These are phyloP conservation scores for Calonectria multiphialidica DNA, from an alignment of 2,329 filamentous ascomycete species.

Conservation along the genomic window DNA sequence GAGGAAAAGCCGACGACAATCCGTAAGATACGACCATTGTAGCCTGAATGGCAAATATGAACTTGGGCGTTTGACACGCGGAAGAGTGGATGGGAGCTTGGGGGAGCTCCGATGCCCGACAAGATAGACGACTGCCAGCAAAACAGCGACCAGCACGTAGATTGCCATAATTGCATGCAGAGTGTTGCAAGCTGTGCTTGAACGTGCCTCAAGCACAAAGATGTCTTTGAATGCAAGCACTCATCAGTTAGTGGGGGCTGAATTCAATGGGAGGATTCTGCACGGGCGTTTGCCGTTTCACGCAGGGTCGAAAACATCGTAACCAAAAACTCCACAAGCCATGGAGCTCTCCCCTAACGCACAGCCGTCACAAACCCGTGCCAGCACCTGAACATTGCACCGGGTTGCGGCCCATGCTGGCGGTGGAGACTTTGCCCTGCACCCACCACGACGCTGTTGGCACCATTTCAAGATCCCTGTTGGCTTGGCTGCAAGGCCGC, in stretches of 20 bases:
- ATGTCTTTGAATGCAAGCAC: background rate
- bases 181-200: background rate
- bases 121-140: slow-evolving; percentile 9
- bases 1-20: slow-evolving; percentile 10
- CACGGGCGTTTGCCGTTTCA: background rate
- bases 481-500: background rate
- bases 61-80: background rate
- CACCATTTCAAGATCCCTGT: background rate
- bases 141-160: background rate
- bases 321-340: too few species aligned
- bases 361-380: too few species aligned
- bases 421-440: background rate
- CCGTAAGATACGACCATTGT: slow-evolving; percentile 11
- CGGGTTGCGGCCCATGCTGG: background rate
- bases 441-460: background rate
- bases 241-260: background rate
- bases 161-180: slow-evolving; percentile 1
- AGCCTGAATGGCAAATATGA: slow-evolving; percentile 21
- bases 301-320: background rate
- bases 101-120: background rate
- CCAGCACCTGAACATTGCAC: too few species aligned
- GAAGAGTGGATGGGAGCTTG: slow-evolving; percentile 17
- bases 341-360: background rate
- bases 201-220: background rate
- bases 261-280: background rate